Percentiles rank a stretch among this genome's conserved stretches.
Conservation (phyloP, 805 yeast genomes). For the Barnettozyma wickerhamii region DNA sequence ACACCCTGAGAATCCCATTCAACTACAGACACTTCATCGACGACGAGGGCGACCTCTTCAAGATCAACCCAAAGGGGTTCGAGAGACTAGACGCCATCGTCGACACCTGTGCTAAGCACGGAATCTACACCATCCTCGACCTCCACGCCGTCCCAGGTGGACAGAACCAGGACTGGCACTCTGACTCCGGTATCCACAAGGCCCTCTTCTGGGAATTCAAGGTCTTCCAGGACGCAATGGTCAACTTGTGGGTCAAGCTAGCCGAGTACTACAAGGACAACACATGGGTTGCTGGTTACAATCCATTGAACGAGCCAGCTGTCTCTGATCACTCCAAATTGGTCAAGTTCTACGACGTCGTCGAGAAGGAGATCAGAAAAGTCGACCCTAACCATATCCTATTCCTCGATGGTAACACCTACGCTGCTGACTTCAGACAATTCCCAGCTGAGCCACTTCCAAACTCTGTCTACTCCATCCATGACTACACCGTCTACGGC, state of each 20-base stretch:
- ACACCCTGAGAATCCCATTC: slow-evolving; percentile 47
- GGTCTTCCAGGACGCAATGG: slow-evolving; percentile 42
- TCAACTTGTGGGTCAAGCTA: slow-evolving; percentile 41
- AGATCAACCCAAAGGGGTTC: slow-evolving; percentile 42
- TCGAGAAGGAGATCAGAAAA: slow-evolving; percentile 36
- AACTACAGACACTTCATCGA: slow-evolving; percentile 47
- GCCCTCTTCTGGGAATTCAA: slow-evolving; percentile 47
- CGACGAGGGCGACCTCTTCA: slow-evolving; percentile 39
- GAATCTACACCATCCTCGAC: slow-evolving; percentile 45
- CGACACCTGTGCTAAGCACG: slow-evolving; percentile 40
- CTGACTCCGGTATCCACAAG: slow-evolving; percentile 43
- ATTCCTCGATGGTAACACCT: slow-evolving; percentile 47
- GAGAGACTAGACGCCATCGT: slow-evolving; percentile 39
- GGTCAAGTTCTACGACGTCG: slow-evolving; percentile 33
- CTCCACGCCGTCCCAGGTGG: slow-evolving; percentile 50
- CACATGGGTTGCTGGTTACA: slow-evolving; percentile 50
- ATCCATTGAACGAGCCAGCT: slow-evolving; percentile 51
- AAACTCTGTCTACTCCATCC: slow-evolving; percentile 47
- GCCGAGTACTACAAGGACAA: slow-evolving; percentile 44
- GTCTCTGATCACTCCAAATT: slow-evolving; percentile 39
- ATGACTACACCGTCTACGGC: slow-evolving; percentile 42
- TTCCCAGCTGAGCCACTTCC: slow-evolving; percentile 38
- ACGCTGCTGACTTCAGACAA: slow-evolving; percentile 45
- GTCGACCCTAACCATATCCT: slow-evolving; percentile 47
- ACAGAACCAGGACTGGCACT: slow-evolving; percentile 53